Evolutionary conservation across 495 filamentous ascomycete genomes (phyloP).

Genomic region (Penicillium canariense): DNA sequence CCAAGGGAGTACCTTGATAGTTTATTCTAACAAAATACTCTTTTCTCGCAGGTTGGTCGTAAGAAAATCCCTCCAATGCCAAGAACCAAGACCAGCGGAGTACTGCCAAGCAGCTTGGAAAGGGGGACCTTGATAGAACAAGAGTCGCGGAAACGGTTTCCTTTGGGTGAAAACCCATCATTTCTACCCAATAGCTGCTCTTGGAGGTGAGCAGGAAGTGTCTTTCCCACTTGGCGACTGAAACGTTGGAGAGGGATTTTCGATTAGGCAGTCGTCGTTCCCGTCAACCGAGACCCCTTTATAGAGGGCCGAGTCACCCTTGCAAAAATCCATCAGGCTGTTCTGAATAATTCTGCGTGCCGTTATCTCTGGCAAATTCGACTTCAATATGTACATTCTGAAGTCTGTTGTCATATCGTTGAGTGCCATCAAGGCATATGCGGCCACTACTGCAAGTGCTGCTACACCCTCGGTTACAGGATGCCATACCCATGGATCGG

Average conservation of each 20-base stretch:
- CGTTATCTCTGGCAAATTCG: not conserved
- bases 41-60: not conserved
- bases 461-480: slow-evolving; percentile 35
- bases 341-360: not conserved
- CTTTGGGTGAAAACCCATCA: not conserved
- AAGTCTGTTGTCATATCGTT: slow-evolving; percentile 12
- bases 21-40: not conserved
- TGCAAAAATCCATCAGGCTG: not conserved
- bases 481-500: slow-evolving; percentile 39
- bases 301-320: not conserved
- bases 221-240: slow-evolving; percentile 14
- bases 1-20: slow-evolving; percentile 21
- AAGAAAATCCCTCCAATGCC: slow-evolving; percentile 8
- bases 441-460: slow-evolving; percentile 22
- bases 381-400: slow-evolving; percentile 11
- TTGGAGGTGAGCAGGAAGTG: slow-evolving; percentile 10
- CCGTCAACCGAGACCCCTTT: not conserved
- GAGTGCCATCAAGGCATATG: slow-evolving; percentile 8
- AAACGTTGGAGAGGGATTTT: not conserved
- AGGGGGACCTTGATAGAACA: slow-evolving; percentile 24
- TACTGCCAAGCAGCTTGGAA: slow-evolving; percentile 20
- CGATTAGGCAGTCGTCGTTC: not conserved
- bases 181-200: not conserved
- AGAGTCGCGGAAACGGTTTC: not conserved
- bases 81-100: slow-evolving; percentile 19